phyloP scores from a whole-genome alignment of 768 basidiomycete species.

The Leccinum longicurvipes region DNA sequence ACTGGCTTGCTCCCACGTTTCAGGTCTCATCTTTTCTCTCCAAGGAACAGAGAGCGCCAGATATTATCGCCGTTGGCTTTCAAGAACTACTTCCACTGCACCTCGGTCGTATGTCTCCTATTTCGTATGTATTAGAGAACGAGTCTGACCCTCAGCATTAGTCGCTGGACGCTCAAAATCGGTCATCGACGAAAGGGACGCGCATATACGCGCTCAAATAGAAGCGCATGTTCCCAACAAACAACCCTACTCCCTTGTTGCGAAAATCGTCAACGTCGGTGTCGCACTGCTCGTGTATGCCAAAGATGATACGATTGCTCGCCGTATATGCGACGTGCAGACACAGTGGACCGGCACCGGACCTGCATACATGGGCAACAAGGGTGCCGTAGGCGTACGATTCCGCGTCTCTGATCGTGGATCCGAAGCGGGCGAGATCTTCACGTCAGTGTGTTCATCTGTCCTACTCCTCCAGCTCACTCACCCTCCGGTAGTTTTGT shows the following conservation, averaged over 20 bases:
- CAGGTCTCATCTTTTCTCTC: constrained; percentile 72
- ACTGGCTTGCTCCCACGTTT: constrained; percentile 86
- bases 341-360: constrained; percentile 76
- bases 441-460: constrained; percentile 60
- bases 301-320: constrained; percentile 62
- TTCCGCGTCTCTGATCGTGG: constrained; percentile 65
- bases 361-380: constrained; percentile 84
- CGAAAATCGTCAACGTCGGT: constrained; percentile 80
- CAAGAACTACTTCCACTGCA: constrained; percentile 92
- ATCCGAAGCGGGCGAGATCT: constrained; percentile 64
- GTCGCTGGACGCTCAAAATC: constrained; percentile 74
- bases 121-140: background rate
- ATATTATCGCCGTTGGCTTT: constrained; percentile 87
- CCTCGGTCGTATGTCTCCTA: constrained; percentile 65
- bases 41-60: constrained; percentile 63
- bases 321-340: constrained; percentile 60
- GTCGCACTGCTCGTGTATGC: constrained; percentile 88
- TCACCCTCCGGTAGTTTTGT: constrained; percentile 62
- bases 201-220: constrained; percentile 71
- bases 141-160: constrained; percentile 29
- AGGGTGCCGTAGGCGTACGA: constrained; percentile 88
- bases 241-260: constrained; percentile 74
- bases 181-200: constrained; percentile 66
- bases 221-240: constrained; percentile 68
- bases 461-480: constrained; percentile 1